Evolutionary conservation across 441 rosid species (phyloP).

Genomic region (Melastoma candidum): DNA sequence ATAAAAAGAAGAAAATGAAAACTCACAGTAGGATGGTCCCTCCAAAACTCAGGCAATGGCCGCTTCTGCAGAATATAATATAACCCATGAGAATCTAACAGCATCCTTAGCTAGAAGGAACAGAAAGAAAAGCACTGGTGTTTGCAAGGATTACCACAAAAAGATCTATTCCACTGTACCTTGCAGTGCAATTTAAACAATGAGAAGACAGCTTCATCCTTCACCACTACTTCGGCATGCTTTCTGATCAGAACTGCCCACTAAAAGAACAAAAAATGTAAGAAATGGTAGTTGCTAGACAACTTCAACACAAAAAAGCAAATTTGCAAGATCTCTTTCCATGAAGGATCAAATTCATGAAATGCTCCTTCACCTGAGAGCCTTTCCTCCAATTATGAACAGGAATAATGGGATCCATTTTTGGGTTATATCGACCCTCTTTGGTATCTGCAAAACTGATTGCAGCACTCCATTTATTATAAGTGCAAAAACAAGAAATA

Average conservation of each 20-base stretch:
- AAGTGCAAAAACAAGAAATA: no score
- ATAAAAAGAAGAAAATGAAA: conserved; percentile 4
- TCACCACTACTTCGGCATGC: conserved; percentile 81
- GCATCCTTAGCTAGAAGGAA: neutral
- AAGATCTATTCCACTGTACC: conserved; percentile 21
- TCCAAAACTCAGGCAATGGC: conserved; percentile 97
- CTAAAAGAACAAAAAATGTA: conserved; percentile 32
- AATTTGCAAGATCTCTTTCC: neutral
- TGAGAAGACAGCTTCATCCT: conserved; percentile 70
- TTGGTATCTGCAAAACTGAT: conserved; percentile 93
- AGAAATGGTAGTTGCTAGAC: neutral
- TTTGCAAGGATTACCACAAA: no score
- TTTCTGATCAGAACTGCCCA: conserved; percentile 87
- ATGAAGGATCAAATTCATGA: conserved; percentile 7
- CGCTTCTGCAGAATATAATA: conserved; percentile 47
- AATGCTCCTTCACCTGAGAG: conserved; percentile 55
- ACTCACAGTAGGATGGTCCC: conserved; percentile 79
- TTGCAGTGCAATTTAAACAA: conserved; percentile 85
- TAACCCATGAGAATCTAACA: conserved; percentile 3
- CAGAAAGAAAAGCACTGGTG: neutral
- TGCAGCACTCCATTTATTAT: conserved; percentile 6
- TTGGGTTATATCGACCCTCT: conserved; percentile 97
- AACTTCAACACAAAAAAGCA: neutral
- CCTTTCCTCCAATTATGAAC: conserved; percentile 97
- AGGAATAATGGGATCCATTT: conserved; percentile 66